These are phyloP conservation scores for Rhizopogon vinicolor DNA, from an alignment of 768 basidiomycete species.

Conservation along the genomic window DNA sequence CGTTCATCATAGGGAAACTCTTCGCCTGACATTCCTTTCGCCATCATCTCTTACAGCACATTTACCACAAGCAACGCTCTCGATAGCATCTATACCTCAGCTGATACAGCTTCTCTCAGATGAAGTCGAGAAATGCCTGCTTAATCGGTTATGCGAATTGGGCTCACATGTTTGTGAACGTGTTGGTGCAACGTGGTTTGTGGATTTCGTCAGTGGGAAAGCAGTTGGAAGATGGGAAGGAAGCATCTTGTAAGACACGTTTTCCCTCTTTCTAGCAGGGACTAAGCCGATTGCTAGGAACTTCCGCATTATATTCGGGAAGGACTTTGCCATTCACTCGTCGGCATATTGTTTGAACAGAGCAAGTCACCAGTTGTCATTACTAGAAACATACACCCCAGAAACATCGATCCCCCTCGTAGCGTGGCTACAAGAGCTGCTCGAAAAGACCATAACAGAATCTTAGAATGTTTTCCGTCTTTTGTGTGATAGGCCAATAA, in stretches of 20 bases:
- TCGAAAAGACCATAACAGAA: slow-evolving; percentile 33
- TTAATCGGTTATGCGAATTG: slow-evolving; percentile 64
- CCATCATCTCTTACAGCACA: slow-evolving; percentile 77
- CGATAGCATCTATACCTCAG: slow-evolving; percentile 72
- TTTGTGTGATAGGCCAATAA: slow-evolving; percentile 4
- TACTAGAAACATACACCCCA: slow-evolving; percentile 37
- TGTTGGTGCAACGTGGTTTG: slow-evolving; percentile 65
- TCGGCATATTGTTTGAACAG: slow-evolving; percentile 52
- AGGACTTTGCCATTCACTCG: slow-evolving; percentile 49
- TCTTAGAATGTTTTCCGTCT: slow-evolving; percentile 6
- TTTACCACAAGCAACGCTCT: slow-evolving; percentile 72
- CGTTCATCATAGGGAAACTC: slow-evolving; percentile 48
- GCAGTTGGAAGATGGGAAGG: slow-evolving; percentile 78
- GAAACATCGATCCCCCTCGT: slow-evolving; percentile 35
- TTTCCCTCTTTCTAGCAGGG: not conserved
- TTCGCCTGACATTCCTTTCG: slow-evolving; percentile 72
- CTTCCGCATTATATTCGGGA: slow-evolving; percentile 53
- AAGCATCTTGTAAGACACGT: slow-evolving; percentile 57
- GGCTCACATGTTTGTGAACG: slow-evolving; percentile 52
- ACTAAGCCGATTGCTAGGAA: slow-evolving; percentile 39
- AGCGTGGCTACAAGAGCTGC: slow-evolving; percentile 50
- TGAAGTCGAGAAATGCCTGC: slow-evolving; percentile 69
- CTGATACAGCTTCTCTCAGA: slow-evolving; percentile 69
- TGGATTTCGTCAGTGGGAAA: slow-evolving; percentile 61
- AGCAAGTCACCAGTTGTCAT: slow-evolving; percentile 34